Conservation (phyloP, 164 flowering plant species). For the Berberis vulgaris region DNA sequence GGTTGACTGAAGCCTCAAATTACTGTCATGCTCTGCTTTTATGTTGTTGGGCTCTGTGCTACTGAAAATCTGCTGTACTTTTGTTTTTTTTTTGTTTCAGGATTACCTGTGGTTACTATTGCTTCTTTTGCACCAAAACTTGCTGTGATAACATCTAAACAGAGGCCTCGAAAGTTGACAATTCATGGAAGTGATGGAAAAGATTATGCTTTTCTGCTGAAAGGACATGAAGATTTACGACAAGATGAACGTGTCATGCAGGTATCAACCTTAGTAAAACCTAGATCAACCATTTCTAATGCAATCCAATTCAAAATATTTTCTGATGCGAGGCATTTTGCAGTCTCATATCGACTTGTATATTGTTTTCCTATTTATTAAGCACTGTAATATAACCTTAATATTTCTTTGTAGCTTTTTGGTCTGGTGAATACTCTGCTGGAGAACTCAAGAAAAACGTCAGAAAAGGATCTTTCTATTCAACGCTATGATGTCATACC, state of each 20-base stretch:
- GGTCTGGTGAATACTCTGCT: constrained; percentile 94
- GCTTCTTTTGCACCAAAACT: constrained; percentile 89
- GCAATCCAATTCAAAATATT: no score
- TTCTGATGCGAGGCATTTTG: neutral
- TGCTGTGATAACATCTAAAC: constrained; percentile 92
- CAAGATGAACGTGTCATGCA: constrained; percentile 99
- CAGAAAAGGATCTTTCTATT: constrained; percentile 90
- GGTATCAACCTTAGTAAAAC: constrained; percentile 26
- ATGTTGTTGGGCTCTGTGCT: neutral
- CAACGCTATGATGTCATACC: constrained; percentile 91
- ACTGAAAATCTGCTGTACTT: constrained; percentile 1
- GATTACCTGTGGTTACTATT: constrained; percentile 78
- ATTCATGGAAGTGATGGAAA: constrained; percentile 96
- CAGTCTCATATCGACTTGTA: neutral
- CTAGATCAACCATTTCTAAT: no score
- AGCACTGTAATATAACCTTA: neutral
- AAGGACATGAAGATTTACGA: constrained; percentile 97
- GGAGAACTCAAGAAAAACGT: constrained; percentile 79
- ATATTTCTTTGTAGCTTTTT: constrained; percentile 53
- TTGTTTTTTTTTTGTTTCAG: constrained; percentile 31
- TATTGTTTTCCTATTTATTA: no score
- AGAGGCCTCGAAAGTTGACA: constrained; percentile 92
- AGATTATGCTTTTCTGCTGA: constrained; percentile 86
- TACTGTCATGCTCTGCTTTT: neutral
- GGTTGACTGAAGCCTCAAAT: constrained; percentile 32